Conservation (phyloP, 2,329 filamentous ascomycete genomes). For the Reticulascus tulasneorum region DNA sequence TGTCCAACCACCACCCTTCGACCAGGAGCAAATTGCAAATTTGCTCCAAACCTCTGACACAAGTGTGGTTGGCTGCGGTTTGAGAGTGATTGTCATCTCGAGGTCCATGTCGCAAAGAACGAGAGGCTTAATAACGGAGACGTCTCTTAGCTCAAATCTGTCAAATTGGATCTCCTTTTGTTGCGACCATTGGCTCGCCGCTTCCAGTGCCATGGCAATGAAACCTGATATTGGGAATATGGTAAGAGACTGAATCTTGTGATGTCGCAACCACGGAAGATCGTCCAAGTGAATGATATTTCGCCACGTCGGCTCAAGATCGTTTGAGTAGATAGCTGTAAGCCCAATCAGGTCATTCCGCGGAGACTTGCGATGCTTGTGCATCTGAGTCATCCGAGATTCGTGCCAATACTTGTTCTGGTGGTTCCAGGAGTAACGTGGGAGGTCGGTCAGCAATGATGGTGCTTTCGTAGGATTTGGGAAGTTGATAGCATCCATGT, state of each 20-base stretch:
- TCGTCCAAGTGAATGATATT: constrained; percentile 44
- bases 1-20: constrained; percentile 47
- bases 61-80: constrained; percentile 35
- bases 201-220: constrained; percentile 48
- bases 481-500: constrained; percentile 45
- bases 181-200: constrained; percentile 27
- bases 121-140: constrained; percentile 41
- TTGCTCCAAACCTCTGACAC: constrained; percentile 47
- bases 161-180: constrained; percentile 27
- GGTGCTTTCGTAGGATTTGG: constrained; percentile 29
- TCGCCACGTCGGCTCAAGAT: constrained; percentile 44
- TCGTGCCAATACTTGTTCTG: constrained; percentile 44
- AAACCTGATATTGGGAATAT: constrained; percentile 54
- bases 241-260: constrained; percentile 52
- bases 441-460: constrained; percentile 32
- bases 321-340: constrained; percentile 37
- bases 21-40: constrained; percentile 54
- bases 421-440: constrained; percentile 45
- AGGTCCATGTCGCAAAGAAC: constrained; percentile 44
- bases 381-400: constrained; percentile 36
- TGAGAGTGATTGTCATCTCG: constrained; percentile 46
- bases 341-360: constrained; percentile 45
- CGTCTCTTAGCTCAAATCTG: constrained; percentile 42
- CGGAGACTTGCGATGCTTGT: constrained; percentile 34
- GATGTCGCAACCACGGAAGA: constrained; percentile 55